phyloP scores from a whole-genome alignment of 106 monocot genomes.

The Allium fistulosum region DNA sequence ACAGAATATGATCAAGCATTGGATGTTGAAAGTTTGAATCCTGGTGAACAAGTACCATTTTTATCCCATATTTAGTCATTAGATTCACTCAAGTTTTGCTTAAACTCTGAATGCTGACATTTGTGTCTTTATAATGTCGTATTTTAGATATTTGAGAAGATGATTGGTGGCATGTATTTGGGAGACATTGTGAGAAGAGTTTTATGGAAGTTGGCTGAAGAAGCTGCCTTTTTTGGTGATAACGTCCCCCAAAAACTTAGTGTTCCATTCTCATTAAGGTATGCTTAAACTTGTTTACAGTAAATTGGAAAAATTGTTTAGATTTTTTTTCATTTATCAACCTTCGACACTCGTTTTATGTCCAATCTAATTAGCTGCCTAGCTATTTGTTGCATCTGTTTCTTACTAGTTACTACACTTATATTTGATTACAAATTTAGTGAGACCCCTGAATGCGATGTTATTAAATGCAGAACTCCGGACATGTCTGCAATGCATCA shows the following conservation, averaged over 20 bases:
- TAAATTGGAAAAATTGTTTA: too few relatives aligned
- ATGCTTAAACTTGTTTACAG: not conserved
- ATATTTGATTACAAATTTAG: too few relatives aligned
- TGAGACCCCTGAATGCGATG: too few relatives aligned
- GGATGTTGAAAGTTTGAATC: constrained; percentile 85
- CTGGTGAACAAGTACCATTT: constrained; percentile 72
- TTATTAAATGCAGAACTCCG: constrained; percentile 63
- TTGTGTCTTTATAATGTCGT: not conserved
- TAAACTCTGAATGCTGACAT: not conserved
- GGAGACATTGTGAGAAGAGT: constrained; percentile 68
- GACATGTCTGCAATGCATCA: constrained; percentile 98
- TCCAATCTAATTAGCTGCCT: too few relatives aligned
- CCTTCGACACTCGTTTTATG: too few relatives aligned
- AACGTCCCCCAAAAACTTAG: constrained; percentile 49
- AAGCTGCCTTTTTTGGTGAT: constrained; percentile 69
- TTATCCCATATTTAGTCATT: not conserved
- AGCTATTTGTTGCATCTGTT: too few relatives aligned
- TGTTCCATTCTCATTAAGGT: constrained; percentile 48
- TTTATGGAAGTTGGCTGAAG: constrained; percentile 55
- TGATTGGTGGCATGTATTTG: constrained; percentile 87
- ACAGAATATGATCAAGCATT: constrained; percentile 75
- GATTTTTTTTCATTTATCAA: not conserved
- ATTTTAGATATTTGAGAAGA: constrained; percentile 82
- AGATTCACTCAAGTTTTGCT: not conserved
- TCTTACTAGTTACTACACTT: too few relatives aligned